Evolutionary conservation across 225 moss, liverwort and hornwort species (phyloP).

Genomic region (Takakia lepidozioides): DNA sequence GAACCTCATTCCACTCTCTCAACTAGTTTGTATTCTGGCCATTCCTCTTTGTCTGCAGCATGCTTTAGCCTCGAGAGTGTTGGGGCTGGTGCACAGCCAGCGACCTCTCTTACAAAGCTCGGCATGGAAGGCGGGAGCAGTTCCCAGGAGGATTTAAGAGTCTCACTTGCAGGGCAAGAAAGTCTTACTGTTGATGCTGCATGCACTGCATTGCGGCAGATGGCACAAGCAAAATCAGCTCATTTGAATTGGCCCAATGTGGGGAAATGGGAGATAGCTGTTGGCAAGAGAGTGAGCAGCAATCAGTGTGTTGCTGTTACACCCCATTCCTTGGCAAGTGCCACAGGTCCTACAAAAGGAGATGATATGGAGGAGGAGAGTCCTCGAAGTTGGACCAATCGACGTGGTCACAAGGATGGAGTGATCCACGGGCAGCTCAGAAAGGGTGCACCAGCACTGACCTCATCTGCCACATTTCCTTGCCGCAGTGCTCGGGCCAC

Average conservation of each 20-base stretch:
- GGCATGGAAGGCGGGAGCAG: no score
- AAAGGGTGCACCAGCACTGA: slow-evolving; percentile 41
- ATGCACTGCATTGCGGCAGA: slow-evolving; percentile 53
- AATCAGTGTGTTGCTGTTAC: slow-evolving; percentile 58
- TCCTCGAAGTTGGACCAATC: no score
- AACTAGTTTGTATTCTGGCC: slow-evolving; percentile 12
- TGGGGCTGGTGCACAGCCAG: slow-evolving; percentile 23
- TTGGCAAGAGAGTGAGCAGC: slow-evolving; percentile 29
- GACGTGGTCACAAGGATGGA: slow-evolving; percentile 13
- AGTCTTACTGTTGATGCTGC: slow-evolving; percentile 54
- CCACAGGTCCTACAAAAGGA: slow-evolving; percentile 21
- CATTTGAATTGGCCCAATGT: slow-evolving; percentile 66
- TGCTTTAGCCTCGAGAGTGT: slow-evolving; percentile 36
- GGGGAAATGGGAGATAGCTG: slow-evolving; percentile 21
- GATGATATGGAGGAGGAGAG: slow-evolving; percentile 39
- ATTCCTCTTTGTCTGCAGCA: slow-evolving; percentile 15
- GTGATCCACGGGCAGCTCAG: slow-evolving; percentile 5
- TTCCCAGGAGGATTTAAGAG: slow-evolving; percentile 13
- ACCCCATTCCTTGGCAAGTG: slow-evolving; percentile 47
- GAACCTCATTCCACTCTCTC: no score
- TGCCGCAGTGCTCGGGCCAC: slow-evolving; percentile 43
- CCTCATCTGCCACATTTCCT: slow-evolving; percentile 70
- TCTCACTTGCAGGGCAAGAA: slow-evolving; percentile 28
- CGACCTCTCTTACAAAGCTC: slow-evolving; percentile 48
- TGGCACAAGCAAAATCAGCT: slow-evolving; percentile 52